Evolutionary conservation across 2,329 filamentous ascomycete species (phyloP).

Genomic region (Didymella exigua): DNA sequence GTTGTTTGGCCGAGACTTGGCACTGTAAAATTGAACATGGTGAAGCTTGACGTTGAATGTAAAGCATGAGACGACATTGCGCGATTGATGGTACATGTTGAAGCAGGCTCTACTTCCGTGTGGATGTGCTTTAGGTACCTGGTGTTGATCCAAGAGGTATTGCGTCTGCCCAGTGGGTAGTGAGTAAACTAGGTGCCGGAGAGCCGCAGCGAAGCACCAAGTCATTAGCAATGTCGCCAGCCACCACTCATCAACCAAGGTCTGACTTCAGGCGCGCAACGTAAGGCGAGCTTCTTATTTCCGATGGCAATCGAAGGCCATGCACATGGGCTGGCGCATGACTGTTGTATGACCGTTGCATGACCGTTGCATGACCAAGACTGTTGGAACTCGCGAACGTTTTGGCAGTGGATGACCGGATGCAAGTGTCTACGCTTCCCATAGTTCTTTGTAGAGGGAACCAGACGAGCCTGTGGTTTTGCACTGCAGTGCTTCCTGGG

Average conservation of each 20-base stretch:
- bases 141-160: neutral
- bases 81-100: neutral
- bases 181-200: neutral
- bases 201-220: neutral
- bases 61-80: neutral
- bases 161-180: neutral
- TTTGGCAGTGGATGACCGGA: neutral
- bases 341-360: no score
- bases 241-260: neutral
- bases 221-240: neutral
- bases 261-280: neutral
- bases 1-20: neutral
- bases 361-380: neutral
- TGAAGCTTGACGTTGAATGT: neutral
- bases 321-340: no score
- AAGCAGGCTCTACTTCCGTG: neutral
- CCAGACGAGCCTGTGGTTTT: neutral
- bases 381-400: neutral
- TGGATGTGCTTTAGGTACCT: neutral
- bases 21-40: neutral
- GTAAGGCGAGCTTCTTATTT: neutral
- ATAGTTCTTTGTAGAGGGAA: neutral
- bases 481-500: no score
- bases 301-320: no score
- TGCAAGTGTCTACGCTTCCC: neutral